These are phyloP conservation scores for Amanita pseudoporphyria DNA, from an alignment of 768 basidiomycete species.

Conservation along the genomic window DNA sequence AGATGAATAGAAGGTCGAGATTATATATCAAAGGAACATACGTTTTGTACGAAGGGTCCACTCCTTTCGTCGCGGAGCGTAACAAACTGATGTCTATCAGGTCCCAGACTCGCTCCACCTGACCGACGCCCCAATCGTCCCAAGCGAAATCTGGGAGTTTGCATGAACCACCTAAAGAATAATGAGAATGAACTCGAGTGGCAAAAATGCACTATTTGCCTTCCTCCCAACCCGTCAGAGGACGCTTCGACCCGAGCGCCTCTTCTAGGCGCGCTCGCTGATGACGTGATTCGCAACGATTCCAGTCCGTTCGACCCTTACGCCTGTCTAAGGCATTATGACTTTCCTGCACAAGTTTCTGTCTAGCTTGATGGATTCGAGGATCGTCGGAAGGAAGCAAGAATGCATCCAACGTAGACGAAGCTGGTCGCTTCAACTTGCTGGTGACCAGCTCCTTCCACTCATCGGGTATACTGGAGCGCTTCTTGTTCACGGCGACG, in stretches of 20 bases:
- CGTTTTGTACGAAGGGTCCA: constrained; percentile 88
- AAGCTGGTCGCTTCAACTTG: constrained; percentile 74
- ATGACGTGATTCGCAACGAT: constrained; percentile 87
- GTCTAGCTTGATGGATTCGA: constrained; percentile 81
- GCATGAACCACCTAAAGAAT: constrained; percentile 60
- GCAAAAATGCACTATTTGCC: constrained; percentile 30
- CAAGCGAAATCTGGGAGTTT: constrained; percentile 85
- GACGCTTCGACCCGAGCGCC: constrained; percentile 69
- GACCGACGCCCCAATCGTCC: constrained; percentile 88
- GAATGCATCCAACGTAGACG: constrained; percentile 85
- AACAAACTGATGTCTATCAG: constrained; percentile 87
- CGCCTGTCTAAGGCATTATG: constrained; percentile 55
- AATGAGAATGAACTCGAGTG: constrained; percentile 1
- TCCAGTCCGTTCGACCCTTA: constrained; percentile 81
- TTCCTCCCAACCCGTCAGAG: constrained; percentile 90
- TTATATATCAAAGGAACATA: constrained; percentile 27
- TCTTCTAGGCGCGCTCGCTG: constrained; percentile 83
- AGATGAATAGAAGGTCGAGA: constrained; percentile 5
- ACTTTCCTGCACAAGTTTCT: constrained; percentile 69
- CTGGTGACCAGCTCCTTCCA: constrained; percentile 58
- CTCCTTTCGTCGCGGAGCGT: constrained; percentile 67
- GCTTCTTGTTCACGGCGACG: constrained; percentile 61
- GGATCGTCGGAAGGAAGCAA: constrained; percentile 87
- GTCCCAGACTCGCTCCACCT: constrained; percentile 94
- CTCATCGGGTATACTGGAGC: constrained; percentile 47